Evolutionary conservation across 2,329 filamentous ascomycete species (phyloP), one percentile per base, ranked within the genome.

Genomic region (Arthrobotrys iridis): DNA sequence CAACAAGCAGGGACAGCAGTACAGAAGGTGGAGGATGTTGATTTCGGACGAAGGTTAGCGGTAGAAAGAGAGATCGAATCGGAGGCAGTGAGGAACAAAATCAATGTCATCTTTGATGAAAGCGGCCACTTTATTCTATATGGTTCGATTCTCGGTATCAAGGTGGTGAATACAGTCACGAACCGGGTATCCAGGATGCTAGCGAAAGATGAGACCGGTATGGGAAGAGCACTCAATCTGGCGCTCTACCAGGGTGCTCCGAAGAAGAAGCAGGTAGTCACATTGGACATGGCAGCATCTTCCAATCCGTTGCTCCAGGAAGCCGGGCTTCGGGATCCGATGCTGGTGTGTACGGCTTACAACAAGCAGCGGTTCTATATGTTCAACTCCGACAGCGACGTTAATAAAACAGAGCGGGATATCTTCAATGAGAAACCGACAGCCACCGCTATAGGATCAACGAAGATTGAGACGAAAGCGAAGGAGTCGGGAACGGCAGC

Each of bases 311-410:
- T 99, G 0, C 87, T 99, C 1, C 92, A 95, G 80, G 93, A 97
- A 84, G 92, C 95, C 0, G 94, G 97, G 82, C 88, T 89, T 18
- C 88, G 93, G 76, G 95, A 99, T 81, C 93, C 96, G 0, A 94
- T 98, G 80, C 85, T 99, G 5, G 87, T 96, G 46, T 87, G 88
- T 7, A 98, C 95, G 0, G 94, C 90, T 0, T 90, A 91, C 48
- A 91, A 90, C 77, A 98, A 97, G 83, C 88, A 91, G 26, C 91
- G 96, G 41, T 99, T 99, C 84, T 99, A 97, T 86, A 93, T 98
- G 89, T 99, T 97, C 83, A 97, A 76, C 33, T 76, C 72, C 5
- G 72, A 76, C 22, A 57, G 20, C 11, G 72, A 76, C 22, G 87
- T 95, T 59, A 90, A 89, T 78, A 96, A 94, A 82, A 90, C 91